These are phyloP conservation scores for Sarocladium kiliense DNA, from an alignment of 2,329 filamentous ascomycete species.

Conservation along the genomic window DNA sequence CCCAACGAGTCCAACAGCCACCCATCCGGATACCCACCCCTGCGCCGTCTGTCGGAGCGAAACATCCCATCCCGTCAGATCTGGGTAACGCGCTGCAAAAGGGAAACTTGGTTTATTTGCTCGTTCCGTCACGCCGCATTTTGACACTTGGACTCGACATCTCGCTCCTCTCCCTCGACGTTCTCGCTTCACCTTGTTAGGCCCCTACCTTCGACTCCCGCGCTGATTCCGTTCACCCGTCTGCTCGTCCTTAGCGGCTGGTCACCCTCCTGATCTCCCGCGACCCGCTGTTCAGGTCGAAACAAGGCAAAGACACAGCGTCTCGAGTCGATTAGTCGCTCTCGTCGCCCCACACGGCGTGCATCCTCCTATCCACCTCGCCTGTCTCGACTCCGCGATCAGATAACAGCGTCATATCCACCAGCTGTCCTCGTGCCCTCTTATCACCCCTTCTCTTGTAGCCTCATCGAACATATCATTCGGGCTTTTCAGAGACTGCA, in stretches of 20 bases:
- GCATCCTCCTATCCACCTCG: constrained; percentile 7
- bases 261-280: not conserved
- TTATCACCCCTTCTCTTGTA: constrained; percentile 15
- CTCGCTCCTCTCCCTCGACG: not conserved
- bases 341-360: not conserved
- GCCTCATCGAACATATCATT: constrained; percentile 10
- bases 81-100: not conserved
- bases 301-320: not conserved
- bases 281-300: constrained; percentile 1
- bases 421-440: constrained; percentile 11
- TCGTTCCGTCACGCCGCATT: not conserved
- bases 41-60: not conserved
- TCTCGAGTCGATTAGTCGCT: constrained; percentile 9
- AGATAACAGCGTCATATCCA: constrained; percentile 9
- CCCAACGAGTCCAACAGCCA: not conserved
- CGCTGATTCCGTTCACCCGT: not conserved
- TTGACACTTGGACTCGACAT: not conserved
- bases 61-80: constrained; percentile 5
- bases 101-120: constrained; percentile 1
- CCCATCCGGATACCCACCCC: not conserved
- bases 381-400: constrained; percentile 7
- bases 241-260: not conserved
- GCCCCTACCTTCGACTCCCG: not conserved
- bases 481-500: not conserved
- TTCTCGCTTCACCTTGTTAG: not conserved